These are phyloP conservation scores for Dryadomyces quercus-mongolicae DNA, from an alignment of 2,329 filamentous ascomycete genomes.

Conservation along the genomic window DNA sequence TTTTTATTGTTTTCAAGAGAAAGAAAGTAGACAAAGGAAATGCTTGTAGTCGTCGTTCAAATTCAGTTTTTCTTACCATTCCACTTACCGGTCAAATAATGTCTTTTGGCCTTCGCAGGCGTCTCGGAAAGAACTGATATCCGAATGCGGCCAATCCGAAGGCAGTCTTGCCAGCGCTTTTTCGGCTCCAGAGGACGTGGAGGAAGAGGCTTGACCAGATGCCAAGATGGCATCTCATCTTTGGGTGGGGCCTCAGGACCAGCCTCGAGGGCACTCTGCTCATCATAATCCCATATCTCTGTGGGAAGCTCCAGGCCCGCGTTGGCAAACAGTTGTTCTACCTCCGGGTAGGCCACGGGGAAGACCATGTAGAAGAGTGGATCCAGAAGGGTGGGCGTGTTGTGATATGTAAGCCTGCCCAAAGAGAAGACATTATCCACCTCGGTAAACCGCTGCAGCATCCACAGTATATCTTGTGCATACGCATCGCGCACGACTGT, in stretches of 20 bases:
- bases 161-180: not conserved
- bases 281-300: not conserved
- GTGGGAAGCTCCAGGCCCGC: slow-evolving; percentile 15
- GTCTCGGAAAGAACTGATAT: too few relatives aligned
- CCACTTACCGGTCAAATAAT: too few relatives aligned
- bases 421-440: not conserved
- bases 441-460: slow-evolving; percentile 20
- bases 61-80: too few relatives aligned
- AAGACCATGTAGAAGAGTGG: slow-evolving; percentile 15
- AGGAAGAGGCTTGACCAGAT: not conserved
- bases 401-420: slow-evolving; percentile 2
- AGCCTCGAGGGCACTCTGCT: not conserved
- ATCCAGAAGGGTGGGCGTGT: slow-evolving; percentile 9
- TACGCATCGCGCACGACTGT: slow-evolving; percentile 8
- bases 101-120: too few relatives aligned
- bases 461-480: slow-evolving; percentile 22
- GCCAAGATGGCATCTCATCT: not conserved
- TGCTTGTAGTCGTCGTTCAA: too few relatives aligned
- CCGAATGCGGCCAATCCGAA: too few relatives aligned
- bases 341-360: slow-evolving; percentile 12
- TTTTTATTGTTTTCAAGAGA: too few relatives aligned
- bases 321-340: slow-evolving; percentile 16
- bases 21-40: too few relatives aligned
- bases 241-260: not conserved
- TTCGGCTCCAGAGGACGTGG: not conserved